Evolutionary conservation across 345 rosid species (phyloP), one percentile per base, ranked within the genome.

Genomic region (Lumnitzera littorea): DNA sequence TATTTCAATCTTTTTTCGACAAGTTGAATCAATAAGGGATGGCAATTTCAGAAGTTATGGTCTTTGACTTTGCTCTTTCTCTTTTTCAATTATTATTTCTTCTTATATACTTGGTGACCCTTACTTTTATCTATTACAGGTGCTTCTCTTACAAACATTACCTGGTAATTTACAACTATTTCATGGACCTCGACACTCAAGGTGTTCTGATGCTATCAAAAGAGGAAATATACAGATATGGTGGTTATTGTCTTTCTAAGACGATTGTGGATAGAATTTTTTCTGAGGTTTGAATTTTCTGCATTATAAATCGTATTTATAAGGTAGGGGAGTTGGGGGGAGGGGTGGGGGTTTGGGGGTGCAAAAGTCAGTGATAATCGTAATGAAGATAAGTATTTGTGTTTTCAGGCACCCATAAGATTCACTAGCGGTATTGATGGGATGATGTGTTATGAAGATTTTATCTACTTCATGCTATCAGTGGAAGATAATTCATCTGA

Each of bases 361-460:
- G 10, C 72, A 64, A 71, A 72, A 72, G 76, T 67, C 12, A n/a
- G 55, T 52, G 17, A 11, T 17, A 17, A 13, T 17, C 12, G 55
- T 17, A 17, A 15, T 52, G 0, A 15, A 5, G 2, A n/a, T 52
- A 50, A 50, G 6, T 3, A 4, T 6, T n/a, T 17, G 17, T 9
- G 11, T 3, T 52, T 9, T 58, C 52, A 72, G 76, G 69, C 63
- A 46, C 52, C 76, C 0, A 67, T 64, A 55, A 72, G 60, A 43
- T 67, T 72, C 60, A 72, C 72, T 58, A 67, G 76, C 31, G 64
- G 55, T 56, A 54, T 55, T 49, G 76, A 67, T 25, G 76, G 76
- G 65, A 72, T 67, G 65, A 72, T 72, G 72, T 71, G 76, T 48
- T 72, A 72, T 72, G 76, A 72, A 59, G 76, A 72, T 67, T 72